Evolutionary conservation across 495 filamentous ascomycete genomes (phyloP), one percentile per base, ranked within the genome.

Genomic region (Annulohypoxylon moriforme): DNA sequence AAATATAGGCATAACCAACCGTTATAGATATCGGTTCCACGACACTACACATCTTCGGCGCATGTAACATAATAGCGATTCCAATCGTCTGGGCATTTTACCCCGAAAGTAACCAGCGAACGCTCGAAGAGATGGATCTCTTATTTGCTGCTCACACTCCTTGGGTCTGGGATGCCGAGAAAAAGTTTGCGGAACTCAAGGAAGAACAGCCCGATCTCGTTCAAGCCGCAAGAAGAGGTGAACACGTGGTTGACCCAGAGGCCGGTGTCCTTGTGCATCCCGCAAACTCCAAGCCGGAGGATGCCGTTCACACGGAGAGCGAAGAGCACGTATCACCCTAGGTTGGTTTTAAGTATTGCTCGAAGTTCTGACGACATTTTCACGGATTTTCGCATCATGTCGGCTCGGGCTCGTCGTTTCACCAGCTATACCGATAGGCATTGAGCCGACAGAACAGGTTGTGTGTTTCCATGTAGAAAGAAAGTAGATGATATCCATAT

Each of bases 71-170:
- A 29, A 78, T 90, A 69, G 85, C 85, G 5, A 86, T 91, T 14
- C 87, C 88, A 9, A 88, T 90, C 79, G 87, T 91, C 22, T 91
- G 88, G 87, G 88, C 86, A n/a, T 67, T 90, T 0, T 92, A 91
- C 59, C 90, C 90, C 0, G 89, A 92, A 73, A 88, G 85, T 25
- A 90, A 88, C 73, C 89, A 91, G 75, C 87, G 89, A 13, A 90
- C 89, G 0, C 80, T 92, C 18, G 90, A 92, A 67, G 89, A 91
- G 63, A 91, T 92, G 83, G 87, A 92, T 68, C 79, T 91, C 4
- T 74, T 91, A 8, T 91, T 92, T 57, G 90, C 89, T 0, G 80
- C 85, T 1, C 79, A 85, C 10, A 87, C 82, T 1, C 85, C 85
- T 4, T 91, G 86, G 85, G 82, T 84, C 13, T 89, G 89, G 88